Evolutionary conservation across 805 yeast genomes (phyloP), one percentile per base, ranked within the genome.

Genomic region (Candida vartiovaarae): DNA sequence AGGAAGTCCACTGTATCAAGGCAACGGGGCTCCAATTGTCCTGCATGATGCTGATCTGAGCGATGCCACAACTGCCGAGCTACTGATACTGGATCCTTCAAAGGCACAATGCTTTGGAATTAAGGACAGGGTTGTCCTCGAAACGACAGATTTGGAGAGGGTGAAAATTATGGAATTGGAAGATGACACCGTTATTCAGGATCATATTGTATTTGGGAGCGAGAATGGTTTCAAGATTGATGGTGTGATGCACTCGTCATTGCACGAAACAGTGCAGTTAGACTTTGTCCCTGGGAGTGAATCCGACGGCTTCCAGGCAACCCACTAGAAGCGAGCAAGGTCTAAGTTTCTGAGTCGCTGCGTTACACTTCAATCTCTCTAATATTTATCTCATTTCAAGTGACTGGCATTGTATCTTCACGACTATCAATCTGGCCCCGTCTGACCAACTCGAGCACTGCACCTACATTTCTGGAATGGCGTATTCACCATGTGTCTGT

Each of bases 1-100:
- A 6, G 50, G 50, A 8, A 46, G 45, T 28, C 40, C 40, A 9
- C 23, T 38, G 25, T 38, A 38, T n/a, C 40, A 38, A 24, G 34
- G 29, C 8, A 23, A 24, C 10, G 29, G 20, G 20, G 28, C 40
- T 8, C 40, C 40, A 28, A 38, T 38, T 24, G 50, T 47, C n/a
- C 29, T 46, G 31, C 44, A 41, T 10, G 36, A 30, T n/a, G 42
- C 43, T 4, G 38, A 43, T 9, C 11, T 43, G 3, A 8, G 23
- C 9, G 28, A 32, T n/a, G 32, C 29, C 4, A 28, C 24, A 15
- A 34, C 23, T 7, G 35, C 38, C 20, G 40, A 43, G 34, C 32
- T 43, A 23, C 15, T 39, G 7, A 32, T 36, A 3, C 34, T 43
- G 8, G 46, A 43, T 33, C 40, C 40, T 6, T 36, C 34, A n/a